phyloP scores from a whole-genome alignment of 345 rosid genomes.

The Reutealis trisperma region DNA sequence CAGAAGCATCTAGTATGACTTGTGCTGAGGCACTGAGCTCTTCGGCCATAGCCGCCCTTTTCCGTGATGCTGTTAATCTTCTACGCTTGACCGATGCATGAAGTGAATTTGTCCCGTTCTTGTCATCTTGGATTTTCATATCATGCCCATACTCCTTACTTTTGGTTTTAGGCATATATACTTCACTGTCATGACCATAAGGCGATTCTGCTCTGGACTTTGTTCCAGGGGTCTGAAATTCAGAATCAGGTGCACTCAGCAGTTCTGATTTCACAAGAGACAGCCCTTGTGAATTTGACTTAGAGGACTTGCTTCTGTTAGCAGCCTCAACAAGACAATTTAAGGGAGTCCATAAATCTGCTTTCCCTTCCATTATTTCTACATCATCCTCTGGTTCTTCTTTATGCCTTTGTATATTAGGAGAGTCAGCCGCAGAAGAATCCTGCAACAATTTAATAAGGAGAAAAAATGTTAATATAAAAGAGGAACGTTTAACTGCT shows the following conservation, averaged over 20 bases:
- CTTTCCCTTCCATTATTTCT: conserved; percentile 63
- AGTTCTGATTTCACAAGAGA: conserved; percentile 38
- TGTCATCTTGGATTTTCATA: conserved; percentile 51
- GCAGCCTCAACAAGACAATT: conserved; percentile 94
- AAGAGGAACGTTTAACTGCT: not conserved
- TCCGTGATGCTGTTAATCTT: conserved; percentile 62
- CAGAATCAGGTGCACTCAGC: conserved; percentile 41
- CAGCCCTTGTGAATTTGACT: conserved; percentile 54
- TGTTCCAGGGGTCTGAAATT: conserved; percentile 38
- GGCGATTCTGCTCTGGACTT: conserved; percentile 36
- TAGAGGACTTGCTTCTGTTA: conserved; percentile 74
- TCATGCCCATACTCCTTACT: conserved; percentile 55
- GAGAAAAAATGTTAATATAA: conserved; percentile 3
- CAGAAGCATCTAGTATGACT: conserved; percentile 50
- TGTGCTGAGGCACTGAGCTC: conserved; percentile 58
- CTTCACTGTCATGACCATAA: conserved; percentile 30
- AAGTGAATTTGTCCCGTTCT: conserved; percentile 45
- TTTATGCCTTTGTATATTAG: conserved; percentile 31
- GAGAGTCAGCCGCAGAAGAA: conserved; percentile 57
- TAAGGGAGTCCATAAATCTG: conserved; percentile 86
- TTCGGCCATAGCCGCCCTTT: conserved; percentile 48
- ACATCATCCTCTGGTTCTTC: conserved; percentile 43
- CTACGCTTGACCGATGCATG: conserved; percentile 57
- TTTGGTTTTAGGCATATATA: conserved; percentile 45
- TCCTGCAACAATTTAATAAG: conserved; percentile 42